Evolutionary conservation across 2,329 filamentous ascomycete genomes (phyloP).

Genomic region (Leptosphaerulina australis): DNA sequence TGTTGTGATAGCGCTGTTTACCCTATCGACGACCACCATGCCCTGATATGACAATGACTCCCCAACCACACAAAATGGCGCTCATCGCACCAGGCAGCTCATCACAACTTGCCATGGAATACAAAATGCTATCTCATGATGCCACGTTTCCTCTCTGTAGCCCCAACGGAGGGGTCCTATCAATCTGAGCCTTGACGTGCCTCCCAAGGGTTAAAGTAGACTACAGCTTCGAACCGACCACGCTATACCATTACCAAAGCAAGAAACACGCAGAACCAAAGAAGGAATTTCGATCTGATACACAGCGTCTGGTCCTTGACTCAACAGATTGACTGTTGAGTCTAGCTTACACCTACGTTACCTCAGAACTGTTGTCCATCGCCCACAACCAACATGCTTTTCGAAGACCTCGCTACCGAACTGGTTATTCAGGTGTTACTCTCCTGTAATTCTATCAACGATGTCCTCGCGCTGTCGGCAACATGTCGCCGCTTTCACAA

Average conservation of each 20-base stretch:
- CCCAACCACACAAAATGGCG: constrained; percentile 40
- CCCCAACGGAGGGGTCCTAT: constrained; percentile 61
- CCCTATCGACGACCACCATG: constrained; percentile 9
- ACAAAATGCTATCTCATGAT: constrained; percentile 32
- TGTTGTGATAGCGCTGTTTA: constrained; percentile 27
- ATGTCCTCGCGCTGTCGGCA: constrained; percentile 60
- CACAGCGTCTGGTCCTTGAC: not conserved
- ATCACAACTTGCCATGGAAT: constrained; percentile 31
- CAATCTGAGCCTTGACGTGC: constrained; percentile 48
- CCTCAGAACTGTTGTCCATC: no score
- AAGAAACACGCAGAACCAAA: not conserved
- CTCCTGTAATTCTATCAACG: constrained; percentile 58
- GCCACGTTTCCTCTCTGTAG: constrained; percentile 51
- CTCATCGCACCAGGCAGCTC: constrained; percentile 29
- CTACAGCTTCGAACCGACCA: constrained; percentile 36
- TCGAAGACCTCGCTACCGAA: constrained; percentile 64
- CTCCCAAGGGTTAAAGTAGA: constrained; percentile 37
- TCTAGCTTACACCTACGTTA: no score
- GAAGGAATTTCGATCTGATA: not conserved
- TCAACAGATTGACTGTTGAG: no score
- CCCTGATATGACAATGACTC: constrained; percentile 29
- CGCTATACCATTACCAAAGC: constrained; percentile 4
- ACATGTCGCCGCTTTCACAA: constrained; percentile 61
- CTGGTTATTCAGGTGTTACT: constrained; percentile 63
- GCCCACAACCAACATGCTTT: constrained; percentile 54